Evolutionary conservation across 2,329 filamentous ascomycete genomes (phyloP), one percentile per base, ranked within the genome.

Genomic region (Talaromyces sp.): DNA sequence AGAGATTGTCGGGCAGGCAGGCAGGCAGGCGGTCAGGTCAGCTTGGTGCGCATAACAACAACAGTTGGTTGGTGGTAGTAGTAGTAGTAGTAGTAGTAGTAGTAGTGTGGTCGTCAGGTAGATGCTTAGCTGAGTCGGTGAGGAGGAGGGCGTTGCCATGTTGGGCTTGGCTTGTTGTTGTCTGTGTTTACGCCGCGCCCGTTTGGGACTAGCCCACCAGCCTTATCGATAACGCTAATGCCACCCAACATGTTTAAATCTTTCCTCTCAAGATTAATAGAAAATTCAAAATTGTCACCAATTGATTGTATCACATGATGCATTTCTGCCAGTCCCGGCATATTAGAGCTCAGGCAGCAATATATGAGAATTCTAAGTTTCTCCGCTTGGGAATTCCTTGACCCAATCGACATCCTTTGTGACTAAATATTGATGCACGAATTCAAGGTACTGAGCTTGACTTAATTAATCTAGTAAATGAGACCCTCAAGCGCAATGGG

Each of bases 151-250:
- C 28, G 61, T 57, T 60, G 57, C 57, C 53, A 18, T 63, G 61
- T 60, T 60, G 59, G 61, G 61, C n/a, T 30, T 44, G 18, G 60
- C 55, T 54, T 23, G n/a, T 61, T 62, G 56, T 62, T 57, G 56
- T 53, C 53, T 5, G 54, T 63, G 61, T 63, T 63, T 63, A 63
- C 61, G 57, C 61, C 51, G 57, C 44, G 18, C 61, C 57, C 31
- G 18, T 63, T 63, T 33, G 54, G 58, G 61, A 3, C 52, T 63
- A 63, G 61, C 40, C 34, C 54, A 18, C 1, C 14, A 12, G 18
- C 16, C 16, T 50, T 60, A 60, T 60, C 57, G 57, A 60, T 60
- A 54, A 60, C 42, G 33, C 52, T 60, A 54, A 59, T 34, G n/a
- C 47, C 12, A 5, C 31, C 31, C 31, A 33, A 33, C 31, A 8